Percentiles rank a stretch among this genome's conserved stretches.
phyloP scores from a whole-genome alignment of 192 early-diverging fungal species.

The Borealophlyctis nickersoniae region DNA sequence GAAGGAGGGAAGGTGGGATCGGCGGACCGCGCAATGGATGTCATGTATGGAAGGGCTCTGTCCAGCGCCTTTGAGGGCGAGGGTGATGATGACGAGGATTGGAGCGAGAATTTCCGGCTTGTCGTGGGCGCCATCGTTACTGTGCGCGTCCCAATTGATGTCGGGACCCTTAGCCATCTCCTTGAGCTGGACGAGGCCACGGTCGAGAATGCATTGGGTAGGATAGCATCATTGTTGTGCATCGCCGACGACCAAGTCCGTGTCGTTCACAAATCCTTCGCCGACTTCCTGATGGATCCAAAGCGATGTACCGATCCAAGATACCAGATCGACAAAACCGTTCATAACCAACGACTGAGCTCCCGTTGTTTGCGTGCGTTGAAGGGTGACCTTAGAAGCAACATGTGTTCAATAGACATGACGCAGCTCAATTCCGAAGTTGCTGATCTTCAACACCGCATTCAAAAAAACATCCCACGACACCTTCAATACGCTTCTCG shows the following conservation, averaged over 20 bases:
- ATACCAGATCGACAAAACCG: background rate
- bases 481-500: background rate
- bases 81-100: background rate
- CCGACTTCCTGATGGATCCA: background rate
- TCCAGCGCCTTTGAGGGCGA: background rate
- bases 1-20: background rate
- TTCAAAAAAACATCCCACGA: background rate
- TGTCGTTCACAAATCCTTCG: conserved; percentile 1
- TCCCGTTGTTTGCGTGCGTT: background rate
- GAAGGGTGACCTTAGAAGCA: background rate
- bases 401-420: background rate
- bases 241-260: background rate
- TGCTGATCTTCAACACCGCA: background rate
- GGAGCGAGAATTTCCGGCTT: background rate
- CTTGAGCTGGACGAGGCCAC: background rate
- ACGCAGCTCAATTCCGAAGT: background rate
- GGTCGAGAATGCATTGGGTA: background rate
- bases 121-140: background rate
- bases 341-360: background rate
- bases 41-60: background rate
- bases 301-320: background rate
- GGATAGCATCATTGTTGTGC: background rate
- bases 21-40: conserved; percentile 1
- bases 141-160: background rate
- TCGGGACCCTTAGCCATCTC: background rate